These are phyloP conservation scores for Euphorbia celastroides DNA, from an alignment of 441 rosid genomes.

Conservation along the genomic window DNA sequence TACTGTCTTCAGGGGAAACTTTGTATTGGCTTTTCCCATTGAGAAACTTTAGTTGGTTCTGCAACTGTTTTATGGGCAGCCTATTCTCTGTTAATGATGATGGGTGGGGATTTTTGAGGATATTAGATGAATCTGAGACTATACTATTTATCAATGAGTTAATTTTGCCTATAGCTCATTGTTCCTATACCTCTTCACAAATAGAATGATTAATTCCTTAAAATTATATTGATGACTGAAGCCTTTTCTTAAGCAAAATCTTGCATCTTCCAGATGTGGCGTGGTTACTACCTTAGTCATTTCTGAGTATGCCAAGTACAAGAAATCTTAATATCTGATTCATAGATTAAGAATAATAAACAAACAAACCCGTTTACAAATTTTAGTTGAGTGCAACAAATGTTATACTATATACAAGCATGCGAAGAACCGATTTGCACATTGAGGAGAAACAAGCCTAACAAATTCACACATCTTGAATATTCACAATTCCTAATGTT, in stretches of 20 bases:
- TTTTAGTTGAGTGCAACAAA: background rate
- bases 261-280: no score
- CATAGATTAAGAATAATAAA: no score
- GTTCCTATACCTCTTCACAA: no score
- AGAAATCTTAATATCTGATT: no score
- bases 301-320: no score
- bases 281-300: no score
- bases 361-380: constrained; percentile 6
- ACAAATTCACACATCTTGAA: background rate
- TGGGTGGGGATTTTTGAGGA: background rate
- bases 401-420: constrained; percentile 2
- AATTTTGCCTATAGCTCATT: no score
- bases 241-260: no score
- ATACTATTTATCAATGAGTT: no score
- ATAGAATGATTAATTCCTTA: no score
- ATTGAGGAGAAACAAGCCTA: background rate
- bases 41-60: background rate
- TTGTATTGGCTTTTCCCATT: background rate
- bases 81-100: background rate
- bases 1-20: background rate
- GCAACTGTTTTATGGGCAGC: background rate
- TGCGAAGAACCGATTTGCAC: constrained; percentile 2
- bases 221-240: no score
- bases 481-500: constrained; percentile 4
- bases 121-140: no score